Conservation (phyloP, 2,329 filamentous ascomycete species). For the Coniella vitis region DNA sequence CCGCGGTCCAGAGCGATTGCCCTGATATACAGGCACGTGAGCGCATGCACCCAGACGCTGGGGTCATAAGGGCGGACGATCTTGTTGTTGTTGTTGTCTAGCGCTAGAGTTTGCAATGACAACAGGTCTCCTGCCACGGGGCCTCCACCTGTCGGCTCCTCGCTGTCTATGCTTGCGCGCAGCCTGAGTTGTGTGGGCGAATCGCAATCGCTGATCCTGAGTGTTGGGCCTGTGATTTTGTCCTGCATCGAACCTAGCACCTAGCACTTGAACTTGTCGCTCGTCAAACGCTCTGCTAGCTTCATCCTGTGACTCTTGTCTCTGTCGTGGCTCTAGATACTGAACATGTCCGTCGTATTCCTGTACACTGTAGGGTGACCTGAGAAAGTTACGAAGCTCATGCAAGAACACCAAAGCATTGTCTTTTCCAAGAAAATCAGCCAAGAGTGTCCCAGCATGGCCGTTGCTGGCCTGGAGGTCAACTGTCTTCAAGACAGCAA, state of each 20-base stretch:
- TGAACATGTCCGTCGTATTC: slow-evolving; percentile 80
- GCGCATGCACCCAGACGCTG: no score
- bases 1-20: no score
- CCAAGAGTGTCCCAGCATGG: slow-evolving; percentile 70
- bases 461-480: slow-evolving; percentile 75
- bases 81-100: not conserved
- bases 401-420: slow-evolving; percentile 74
- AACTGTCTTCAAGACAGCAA: slow-evolving; percentile 75
- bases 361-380: slow-evolving; percentile 66
- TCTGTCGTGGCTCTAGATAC: slow-evolving; percentile 38
- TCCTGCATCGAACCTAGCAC: slow-evolving; percentile 10
- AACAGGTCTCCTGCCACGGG: not conserved
- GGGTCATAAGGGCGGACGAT: not conserved
- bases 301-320: not conserved
- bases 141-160: not conserved
- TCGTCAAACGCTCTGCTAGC: not conserved
- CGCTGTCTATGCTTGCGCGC: not conserved
- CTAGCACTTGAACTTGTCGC: not conserved
- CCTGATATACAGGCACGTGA: no score
- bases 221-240: slow-evolving; percentile 4
- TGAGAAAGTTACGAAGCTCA: slow-evolving; percentile 74
- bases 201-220: not conserved
- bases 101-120: not conserved
- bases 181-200: not conserved
- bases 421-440: slow-evolving; percentile 69